A percentile compares a stretch with the other conserved stretches of the same genome.
These are phyloP conservation scores for Globisporangium spinosum DNA, from an alignment of 352 stramenopile genomes.

Conservation along the genomic window DNA sequence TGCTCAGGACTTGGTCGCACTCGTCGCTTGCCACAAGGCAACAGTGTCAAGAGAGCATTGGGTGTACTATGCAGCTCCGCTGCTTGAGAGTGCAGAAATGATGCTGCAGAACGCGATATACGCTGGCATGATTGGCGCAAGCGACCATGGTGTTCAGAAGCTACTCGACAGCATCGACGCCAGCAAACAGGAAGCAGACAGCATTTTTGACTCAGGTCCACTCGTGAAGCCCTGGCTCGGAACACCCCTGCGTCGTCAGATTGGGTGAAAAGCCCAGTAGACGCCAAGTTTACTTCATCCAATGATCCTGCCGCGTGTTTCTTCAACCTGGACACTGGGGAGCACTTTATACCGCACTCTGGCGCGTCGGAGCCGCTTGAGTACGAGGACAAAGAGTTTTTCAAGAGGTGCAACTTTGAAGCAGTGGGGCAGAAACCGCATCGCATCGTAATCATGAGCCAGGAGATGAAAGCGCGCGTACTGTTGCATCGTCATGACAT, in stretches of 20 bases:
- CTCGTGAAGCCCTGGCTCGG: conserved; percentile 30
- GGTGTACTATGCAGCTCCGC: conserved; percentile 5
- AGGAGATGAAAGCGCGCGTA: conserved; percentile 37
- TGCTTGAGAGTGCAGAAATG: conserved; percentile 19
- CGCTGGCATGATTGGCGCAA: neutral
- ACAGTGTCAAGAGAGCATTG: conserved; percentile 24
- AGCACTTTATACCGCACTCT: conserved; percentile 20
- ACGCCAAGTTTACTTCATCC: neutral
- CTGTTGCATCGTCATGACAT: conserved; percentile 20
- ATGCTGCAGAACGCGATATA: conserved; percentile 11
- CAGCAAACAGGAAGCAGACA: conserved; percentile 21
- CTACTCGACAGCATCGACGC: neutral
- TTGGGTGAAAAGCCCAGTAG: conserved; percentile 39
- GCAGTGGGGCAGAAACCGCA: conserved; percentile 17
- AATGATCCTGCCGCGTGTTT: conserved; percentile 25
- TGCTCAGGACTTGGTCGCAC: conserved; percentile 28
- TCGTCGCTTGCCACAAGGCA: conserved; percentile 41
- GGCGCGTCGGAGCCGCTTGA: conserved; percentile 38
- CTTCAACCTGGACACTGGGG: conserved; percentile 68
- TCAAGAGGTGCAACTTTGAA: conserved; percentile 22
- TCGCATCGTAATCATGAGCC: conserved; percentile 42
- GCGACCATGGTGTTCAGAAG: conserved; percentile 2
- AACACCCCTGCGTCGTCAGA: conserved; percentile 47
- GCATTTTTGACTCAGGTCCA: conserved; percentile 12
- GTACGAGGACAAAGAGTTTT: conserved; percentile 40